These are phyloP conservation scores for Strobilomyces echinocephalus DNA, from an alignment of 768 basidiomycete genomes.

Conservation along the genomic window DNA sequence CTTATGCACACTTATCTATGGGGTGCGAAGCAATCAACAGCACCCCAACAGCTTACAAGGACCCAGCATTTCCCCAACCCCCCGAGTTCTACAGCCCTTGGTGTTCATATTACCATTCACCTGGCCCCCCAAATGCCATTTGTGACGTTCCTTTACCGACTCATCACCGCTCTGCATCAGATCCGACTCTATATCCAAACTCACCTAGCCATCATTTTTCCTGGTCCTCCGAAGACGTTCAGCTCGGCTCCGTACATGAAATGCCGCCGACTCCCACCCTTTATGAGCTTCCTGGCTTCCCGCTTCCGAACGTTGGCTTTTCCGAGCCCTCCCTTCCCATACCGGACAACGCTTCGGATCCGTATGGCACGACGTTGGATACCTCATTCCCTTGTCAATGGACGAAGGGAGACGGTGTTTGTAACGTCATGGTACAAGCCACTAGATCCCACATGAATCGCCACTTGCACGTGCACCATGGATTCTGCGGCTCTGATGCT, in stretches of 20 bases:
- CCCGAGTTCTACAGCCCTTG: conserved; percentile 7
- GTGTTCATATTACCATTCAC: background rate
- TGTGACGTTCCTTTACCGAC: background rate
- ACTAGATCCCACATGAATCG: conserved; percentile 25
- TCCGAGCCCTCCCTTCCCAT: background rate
- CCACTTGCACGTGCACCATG: conserved; percentile 22
- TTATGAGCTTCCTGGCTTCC: background rate
- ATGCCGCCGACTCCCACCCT: background rate
- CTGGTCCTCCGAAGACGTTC: background rate
- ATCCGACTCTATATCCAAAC: background rate
- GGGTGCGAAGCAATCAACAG: background rate
- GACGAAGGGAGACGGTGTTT: conserved; percentile 10
- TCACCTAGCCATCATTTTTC: background rate
- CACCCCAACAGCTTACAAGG: background rate
- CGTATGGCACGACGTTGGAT: background rate
- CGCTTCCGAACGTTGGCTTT: background rate
- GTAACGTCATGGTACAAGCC: conserved; percentile 17
- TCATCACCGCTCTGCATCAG: background rate
- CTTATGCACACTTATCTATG: background rate
- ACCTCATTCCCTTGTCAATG: conserved; percentile 18
- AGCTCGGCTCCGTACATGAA: conserved; percentile 1
- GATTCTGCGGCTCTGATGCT: conserved; percentile 20
- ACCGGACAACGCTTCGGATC: background rate
- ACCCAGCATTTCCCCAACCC: background rate
- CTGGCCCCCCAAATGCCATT: background rate